Conservation (phyloP, 345 rosid genomes). For the Corchorus olitorius region DNA sequence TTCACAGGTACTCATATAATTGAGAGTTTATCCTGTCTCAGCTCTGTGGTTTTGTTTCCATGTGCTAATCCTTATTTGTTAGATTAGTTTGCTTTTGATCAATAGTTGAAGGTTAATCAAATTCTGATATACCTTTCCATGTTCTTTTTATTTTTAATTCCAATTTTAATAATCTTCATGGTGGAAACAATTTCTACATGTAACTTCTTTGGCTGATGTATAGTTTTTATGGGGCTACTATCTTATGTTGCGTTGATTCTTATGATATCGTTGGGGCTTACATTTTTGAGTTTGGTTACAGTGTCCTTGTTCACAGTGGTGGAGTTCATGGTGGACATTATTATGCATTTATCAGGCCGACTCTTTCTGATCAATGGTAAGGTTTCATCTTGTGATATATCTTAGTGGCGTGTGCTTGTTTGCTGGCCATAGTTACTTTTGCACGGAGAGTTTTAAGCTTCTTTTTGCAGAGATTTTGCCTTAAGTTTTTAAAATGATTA, state of each 20-base stretch:
- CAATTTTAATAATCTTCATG: not conserved
- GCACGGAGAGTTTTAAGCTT: not conserved
- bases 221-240: not conserved
- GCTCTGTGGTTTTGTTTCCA: not conserved
- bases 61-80: constrained; percentile 1
- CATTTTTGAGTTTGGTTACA: constrained; percentile 43
- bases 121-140: not conserved
- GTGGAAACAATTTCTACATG: not conserved
- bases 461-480: not conserved
- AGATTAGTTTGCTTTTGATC: not conserved
- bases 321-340: constrained; percentile 99
- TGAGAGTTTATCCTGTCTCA: not conserved
- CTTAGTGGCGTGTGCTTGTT: not conserved
- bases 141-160: not conserved
- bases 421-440: not conserved
- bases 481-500: constrained; percentile 11
- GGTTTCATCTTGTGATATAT: constrained; percentile 12
- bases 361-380: constrained; percentile 93
- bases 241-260: constrained; percentile 3
- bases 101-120: not conserved
- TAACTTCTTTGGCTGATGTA: not conserved
- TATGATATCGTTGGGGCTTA: constrained; percentile 19
- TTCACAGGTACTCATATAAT: constrained; percentile 59
- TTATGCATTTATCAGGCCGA: constrained; percentile 97
- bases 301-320: constrained; percentile 96